Base-by-base conservation (phyloP, 1,284 basidiomycete genomes). In the Gymnopus androsaceus region DNA sequence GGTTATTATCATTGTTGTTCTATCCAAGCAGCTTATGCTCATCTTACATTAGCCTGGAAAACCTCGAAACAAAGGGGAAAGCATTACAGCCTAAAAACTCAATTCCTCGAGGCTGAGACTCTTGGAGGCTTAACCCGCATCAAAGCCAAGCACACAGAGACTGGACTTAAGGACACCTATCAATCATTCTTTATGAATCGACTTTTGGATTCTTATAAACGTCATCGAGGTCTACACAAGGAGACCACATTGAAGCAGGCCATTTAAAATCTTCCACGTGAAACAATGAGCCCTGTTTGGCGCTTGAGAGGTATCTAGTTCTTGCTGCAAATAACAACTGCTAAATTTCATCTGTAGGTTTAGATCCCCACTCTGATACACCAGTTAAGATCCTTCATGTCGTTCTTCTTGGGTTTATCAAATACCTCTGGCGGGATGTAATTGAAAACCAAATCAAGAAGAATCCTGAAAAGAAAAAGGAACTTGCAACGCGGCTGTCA, bases 351-450 rank as follows among this genome's bases (percentile, higher is more conserved):
- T 11, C 27, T 17, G 6, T 40, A 70, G 69, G 64, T 4, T 58
- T 72, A 2, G 67, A 75, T 61, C 69, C 71, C 1, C 72, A 75
- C 53, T 55, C 47, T 17, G 73, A 75, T 52, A 74, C 69, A 0
- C 72, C 71, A 0, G 66, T 73, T 3, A 68, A 75, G 44, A 68
- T 74, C 11, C 57, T 75, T 0, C 74, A 75, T 59, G 66, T 71
- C 2, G 61, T 75, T n/a, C 60, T 75, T 0, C 66, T 76, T 2
- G 71, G 74, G 0, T 70, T 74, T 59, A 63, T 74, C 42, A 74
- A 75, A 41, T 76, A 75, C 49, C 60, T 75, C 9, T 75, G 74
- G 74, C 63, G 66, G 0, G 72, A 75, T 61, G 55, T 64, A 1
- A 58, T 74, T 9, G 46, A 66, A 17, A 61, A 64, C 27, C 64